These are phyloP conservation scores for Boletellus deceptivus DNA, from an alignment of 1,284 basidiomycete species.

Conservation along the genomic window DNA sequence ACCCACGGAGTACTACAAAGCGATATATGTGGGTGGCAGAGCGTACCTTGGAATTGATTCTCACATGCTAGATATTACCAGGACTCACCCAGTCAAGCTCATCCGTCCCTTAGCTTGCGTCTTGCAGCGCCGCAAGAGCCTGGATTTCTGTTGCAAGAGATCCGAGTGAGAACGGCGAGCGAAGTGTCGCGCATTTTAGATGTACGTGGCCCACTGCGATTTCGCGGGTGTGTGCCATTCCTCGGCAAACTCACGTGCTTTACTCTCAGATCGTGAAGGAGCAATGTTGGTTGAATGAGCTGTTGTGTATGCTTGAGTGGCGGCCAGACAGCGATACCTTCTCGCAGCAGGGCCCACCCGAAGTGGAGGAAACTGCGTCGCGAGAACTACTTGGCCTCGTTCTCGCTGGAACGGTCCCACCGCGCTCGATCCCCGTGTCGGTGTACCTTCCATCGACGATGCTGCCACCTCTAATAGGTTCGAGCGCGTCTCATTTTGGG, in stretches of 20 bases:
- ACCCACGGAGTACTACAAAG: constrained; percentile 38
- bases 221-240: not conserved
- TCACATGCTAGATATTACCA: constrained; percentile 26
- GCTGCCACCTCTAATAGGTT: constrained; percentile 22
- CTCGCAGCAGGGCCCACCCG: constrained; percentile 29
- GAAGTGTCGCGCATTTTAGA: constrained; percentile 72
- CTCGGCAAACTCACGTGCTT: constrained; percentile 1
- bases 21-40: constrained; percentile 39
- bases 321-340: constrained; percentile 37
- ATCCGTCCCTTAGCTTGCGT: constrained; percentile 67
- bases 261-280: constrained; percentile 62
- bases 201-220: constrained; percentile 35
- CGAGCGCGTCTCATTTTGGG: constrained; percentile 27
- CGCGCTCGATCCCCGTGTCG: constrained; percentile 33
- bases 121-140: constrained; percentile 66
- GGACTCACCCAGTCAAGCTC: constrained; percentile 59
- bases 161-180: constrained; percentile 66
- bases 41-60: constrained; percentile 1
- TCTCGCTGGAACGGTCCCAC: constrained; percentile 30
- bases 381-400: constrained; percentile 28
- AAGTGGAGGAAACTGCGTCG: constrained; percentile 33
- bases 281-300: constrained; percentile 77
- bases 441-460: constrained; percentile 31
- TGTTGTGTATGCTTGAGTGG: constrained; percentile 58
- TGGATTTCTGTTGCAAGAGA: constrained; percentile 64